phyloP scores from a whole-genome alignment of 179 eudicot genomes.

The Beta macrorhiza region DNA sequence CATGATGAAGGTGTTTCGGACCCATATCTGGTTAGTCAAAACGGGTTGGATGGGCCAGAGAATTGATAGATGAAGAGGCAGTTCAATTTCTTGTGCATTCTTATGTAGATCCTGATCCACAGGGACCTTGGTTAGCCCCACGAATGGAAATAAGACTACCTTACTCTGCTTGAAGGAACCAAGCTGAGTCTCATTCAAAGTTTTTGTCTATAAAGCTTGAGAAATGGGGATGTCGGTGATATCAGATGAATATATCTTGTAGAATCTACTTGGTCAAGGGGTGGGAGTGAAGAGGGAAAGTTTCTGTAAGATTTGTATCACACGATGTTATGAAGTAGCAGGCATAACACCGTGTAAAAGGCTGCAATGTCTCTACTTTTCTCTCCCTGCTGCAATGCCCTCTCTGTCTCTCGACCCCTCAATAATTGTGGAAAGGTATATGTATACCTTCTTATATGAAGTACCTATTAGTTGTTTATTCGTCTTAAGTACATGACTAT shows the following conservation, averaged over 20 bases:
- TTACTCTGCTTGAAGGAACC: slow-evolving; percentile 54
- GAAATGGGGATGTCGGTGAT: not conserved
- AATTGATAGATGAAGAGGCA: slow-evolving; percentile 82
- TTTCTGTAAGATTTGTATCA: not conserved
- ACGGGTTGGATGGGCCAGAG: slow-evolving; percentile 78
- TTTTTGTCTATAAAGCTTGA: slow-evolving; percentile 3
- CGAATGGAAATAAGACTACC: slow-evolving; percentile 80
- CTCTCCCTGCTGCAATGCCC: no score
- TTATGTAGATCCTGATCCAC: slow-evolving; percentile 70
- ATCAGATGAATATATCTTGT: not conserved
- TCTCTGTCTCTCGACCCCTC: no score
- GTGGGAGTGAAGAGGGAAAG: not conserved
- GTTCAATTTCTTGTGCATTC: slow-evolving; percentile 65
- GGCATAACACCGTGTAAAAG: no score
- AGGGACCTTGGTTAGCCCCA: slow-evolving; percentile 73
- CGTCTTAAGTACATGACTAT: no score
- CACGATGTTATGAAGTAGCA: not conserved
- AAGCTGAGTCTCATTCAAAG: not conserved
- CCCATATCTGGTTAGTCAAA: slow-evolving; percentile 68
- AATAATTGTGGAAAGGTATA: no score
- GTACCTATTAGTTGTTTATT: no score
- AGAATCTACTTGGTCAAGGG: not conserved
- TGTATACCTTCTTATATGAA: no score
- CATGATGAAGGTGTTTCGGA: slow-evolving; percentile 65
- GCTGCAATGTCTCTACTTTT: no score